Percentiles rank a stretch among this genome's conserved stretches.
Conservation (phyloP, 805 yeast species). For the Yarrowia bubula region DNA sequence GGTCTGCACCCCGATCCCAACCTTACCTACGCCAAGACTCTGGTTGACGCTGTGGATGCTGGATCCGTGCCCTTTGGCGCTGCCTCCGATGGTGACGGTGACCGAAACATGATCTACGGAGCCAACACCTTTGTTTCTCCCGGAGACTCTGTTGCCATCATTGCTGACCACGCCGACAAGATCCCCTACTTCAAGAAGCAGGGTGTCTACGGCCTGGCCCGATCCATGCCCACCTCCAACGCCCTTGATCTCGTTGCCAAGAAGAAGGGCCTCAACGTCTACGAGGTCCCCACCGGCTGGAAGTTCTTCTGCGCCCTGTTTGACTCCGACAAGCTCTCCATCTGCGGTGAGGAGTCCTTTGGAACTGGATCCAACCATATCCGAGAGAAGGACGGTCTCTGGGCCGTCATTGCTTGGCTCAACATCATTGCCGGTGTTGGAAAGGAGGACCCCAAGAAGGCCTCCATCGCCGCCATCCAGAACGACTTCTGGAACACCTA, state of each 20-base stretch:
- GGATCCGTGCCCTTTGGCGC: constrained; percentile 91
- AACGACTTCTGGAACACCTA: constrained; percentile 82
- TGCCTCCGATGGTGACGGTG: constrained; percentile 99
- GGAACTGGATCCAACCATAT: constrained; percentile 98
- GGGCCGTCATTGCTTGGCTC: constrained; percentile 98
- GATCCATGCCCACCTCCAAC: constrained; percentile 96
- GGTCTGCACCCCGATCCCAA: constrained; percentile 98
- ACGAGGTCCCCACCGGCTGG: constrained; percentile 99
- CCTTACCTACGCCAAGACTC: constrained; percentile 84
- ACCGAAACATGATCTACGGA: constrained; percentile 97
- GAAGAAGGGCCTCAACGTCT: constrained; percentile 65
- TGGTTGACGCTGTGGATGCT: constrained; percentile 81
- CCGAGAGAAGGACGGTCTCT: constrained; percentile 95
- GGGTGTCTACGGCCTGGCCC: constrained; percentile 89
- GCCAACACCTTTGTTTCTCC: constrained; percentile 93
- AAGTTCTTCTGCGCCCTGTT: constrained; percentile 94
- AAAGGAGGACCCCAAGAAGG: constrained; percentile 54
- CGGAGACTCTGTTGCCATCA: constrained; percentile 96
- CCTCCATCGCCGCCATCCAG: constrained; percentile 78
- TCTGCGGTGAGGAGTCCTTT: constrained; percentile 97
- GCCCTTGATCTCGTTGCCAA: constrained; percentile 91
- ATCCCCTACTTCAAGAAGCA: constrained; percentile 88
- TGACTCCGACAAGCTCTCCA: constrained; percentile 87
- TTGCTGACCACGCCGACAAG: constrained; percentile 85
- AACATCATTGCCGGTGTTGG: constrained; percentile 87